These are phyloP conservation scores for Pseudocercospora fuligena DNA, from an alignment of 2,329 filamentous ascomycete genomes.

Conservation along the genomic window DNA sequence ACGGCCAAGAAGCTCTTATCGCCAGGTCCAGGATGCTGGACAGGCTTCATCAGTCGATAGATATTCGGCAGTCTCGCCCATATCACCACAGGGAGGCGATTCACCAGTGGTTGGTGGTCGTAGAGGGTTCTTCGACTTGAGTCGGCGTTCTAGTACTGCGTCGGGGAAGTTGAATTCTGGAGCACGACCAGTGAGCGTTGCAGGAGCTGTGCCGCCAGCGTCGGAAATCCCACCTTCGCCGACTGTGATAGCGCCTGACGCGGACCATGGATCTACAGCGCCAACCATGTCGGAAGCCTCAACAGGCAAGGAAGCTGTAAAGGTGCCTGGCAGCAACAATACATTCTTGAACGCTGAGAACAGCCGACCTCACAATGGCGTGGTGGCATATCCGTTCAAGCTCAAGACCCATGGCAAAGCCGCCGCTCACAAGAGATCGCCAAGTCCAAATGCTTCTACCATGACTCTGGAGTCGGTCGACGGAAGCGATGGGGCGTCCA, in stretches of 20 bases:
- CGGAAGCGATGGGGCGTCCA: conserved; percentile 6
- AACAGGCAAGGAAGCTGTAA: conserved; percentile 28
- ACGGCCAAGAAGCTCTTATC: conserved; percentile 31
- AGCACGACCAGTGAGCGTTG: conserved; percentile 37
- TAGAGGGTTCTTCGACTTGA: conserved; percentile 22
- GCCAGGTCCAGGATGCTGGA: conserved; percentile 32
- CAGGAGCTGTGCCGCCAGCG: conserved; percentile 24
- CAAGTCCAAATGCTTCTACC: conserved; percentile 32
- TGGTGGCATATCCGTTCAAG: conserved; percentile 75
- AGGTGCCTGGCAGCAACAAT: conserved; percentile 44
- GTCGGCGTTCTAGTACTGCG: conserved; percentile 29
- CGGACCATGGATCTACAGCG: conserved; percentile 3
- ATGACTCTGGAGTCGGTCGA: conserved; percentile 34
- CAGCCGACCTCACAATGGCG: conserved; percentile 69
- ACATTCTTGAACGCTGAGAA: conserved; percentile 57
- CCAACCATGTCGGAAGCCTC: conserved; percentile 26
- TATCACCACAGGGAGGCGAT: background rate
- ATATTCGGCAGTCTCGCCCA: conserved; percentile 16
- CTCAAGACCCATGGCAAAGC: conserved; percentile 53
- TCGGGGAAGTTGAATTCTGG: conserved; percentile 23
- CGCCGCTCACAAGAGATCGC: background rate
- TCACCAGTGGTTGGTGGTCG: conserved; percentile 13
- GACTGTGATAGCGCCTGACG: conserved; percentile 3
- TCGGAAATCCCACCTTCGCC: conserved; percentile 14
- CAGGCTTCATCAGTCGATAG: conserved; percentile 26